Conservation (phyloP, 495 filamentous ascomycete genomes). For the Amniculicola lignicola region DNA sequence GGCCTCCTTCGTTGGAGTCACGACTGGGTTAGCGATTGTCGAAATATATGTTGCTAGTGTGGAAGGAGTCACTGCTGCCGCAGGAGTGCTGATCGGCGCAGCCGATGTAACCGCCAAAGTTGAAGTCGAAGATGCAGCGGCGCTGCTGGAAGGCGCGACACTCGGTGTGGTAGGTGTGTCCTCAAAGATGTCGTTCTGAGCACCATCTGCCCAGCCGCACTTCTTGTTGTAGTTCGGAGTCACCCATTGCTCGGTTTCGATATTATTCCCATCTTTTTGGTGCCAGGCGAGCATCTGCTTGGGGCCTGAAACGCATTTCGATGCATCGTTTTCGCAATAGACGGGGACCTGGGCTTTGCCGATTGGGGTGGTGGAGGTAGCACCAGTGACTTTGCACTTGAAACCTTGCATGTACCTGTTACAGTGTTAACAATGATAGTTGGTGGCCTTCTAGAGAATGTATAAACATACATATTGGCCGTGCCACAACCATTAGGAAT, state of each 20-base stretch:
- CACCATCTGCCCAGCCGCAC: slow-evolving; percentile 45
- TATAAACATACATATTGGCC: slow-evolving; percentile 41
- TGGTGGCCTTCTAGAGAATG: neutral
- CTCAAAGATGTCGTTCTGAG: slow-evolving; percentile 51
- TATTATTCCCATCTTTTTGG: slow-evolving; percentile 46
- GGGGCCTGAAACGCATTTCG: slow-evolving; percentile 50
- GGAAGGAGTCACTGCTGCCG: too few relatives aligned
- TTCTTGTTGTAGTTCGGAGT: slow-evolving; percentile 46
- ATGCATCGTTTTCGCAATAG: slow-evolving; percentile 45
- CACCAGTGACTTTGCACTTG: slow-evolving; percentile 52
- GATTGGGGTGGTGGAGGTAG: slow-evolving; percentile 43
- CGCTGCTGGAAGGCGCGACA: too few relatives aligned
- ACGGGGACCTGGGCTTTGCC: slow-evolving; percentile 45
- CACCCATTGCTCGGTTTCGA: slow-evolving; percentile 35
- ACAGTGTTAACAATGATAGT: neutral
- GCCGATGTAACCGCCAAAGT: too few relatives aligned
- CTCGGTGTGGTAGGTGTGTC: neutral
- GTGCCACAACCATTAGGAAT: slow-evolving; percentile 51
- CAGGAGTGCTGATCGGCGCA: too few relatives aligned
- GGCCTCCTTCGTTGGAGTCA: too few relatives aligned
- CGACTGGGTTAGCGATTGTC: too few relatives aligned
- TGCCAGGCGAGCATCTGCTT: slow-evolving; percentile 58
- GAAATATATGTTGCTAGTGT: too few relatives aligned
- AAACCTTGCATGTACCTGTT: slow-evolving; percentile 52
- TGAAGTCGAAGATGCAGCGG: too few relatives aligned